Conservation (phyloP, 352 stramenopile genomes). For the Globisporangium parvum region DNA sequence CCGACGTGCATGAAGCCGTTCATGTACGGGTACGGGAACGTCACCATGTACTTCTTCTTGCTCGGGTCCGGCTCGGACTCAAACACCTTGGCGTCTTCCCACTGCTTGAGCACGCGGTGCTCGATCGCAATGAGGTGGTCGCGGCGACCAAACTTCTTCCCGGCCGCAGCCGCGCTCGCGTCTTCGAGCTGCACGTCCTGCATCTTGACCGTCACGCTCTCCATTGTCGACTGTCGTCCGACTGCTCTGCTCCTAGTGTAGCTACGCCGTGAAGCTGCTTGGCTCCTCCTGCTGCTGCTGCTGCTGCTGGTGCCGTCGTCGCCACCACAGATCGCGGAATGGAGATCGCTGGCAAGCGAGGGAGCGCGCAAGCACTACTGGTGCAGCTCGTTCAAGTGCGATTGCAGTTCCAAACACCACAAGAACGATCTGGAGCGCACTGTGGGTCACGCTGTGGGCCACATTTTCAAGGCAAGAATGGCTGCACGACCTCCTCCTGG, state of each 20-base stretch:
- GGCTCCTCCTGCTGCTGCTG: background rate
- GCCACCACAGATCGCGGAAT: background rate
- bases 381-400: background rate
- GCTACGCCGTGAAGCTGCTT: background rate
- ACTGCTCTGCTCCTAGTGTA: background rate
- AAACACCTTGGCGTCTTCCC: conserved; percentile 87
- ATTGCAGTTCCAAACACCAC: background rate
- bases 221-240: conserved; percentile 31
- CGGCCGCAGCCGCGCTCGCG: conserved; percentile 26
- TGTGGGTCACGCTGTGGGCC: too few species aligned
- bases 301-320: background rate
- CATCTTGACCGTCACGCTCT: conserved; percentile 78
- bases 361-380: background rate
- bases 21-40: conserved; percentile 99
- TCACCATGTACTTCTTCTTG: conserved; percentile 97
- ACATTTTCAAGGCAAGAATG: background rate
- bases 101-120: conserved; percentile 85
- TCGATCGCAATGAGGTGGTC: conserved; percentile 92
- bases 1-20: conserved; percentile 99
- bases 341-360: background rate
- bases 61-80: conserved; percentile 76
- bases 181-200: conserved; percentile 68
- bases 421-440: background rate
- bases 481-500: background rate
- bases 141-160: conserved; percentile 81